These are phyloP conservation scores for Aurifilum marmelostoma DNA, from an alignment of 2,329 filamentous ascomycete genomes.

Conservation along the genomic window DNA sequence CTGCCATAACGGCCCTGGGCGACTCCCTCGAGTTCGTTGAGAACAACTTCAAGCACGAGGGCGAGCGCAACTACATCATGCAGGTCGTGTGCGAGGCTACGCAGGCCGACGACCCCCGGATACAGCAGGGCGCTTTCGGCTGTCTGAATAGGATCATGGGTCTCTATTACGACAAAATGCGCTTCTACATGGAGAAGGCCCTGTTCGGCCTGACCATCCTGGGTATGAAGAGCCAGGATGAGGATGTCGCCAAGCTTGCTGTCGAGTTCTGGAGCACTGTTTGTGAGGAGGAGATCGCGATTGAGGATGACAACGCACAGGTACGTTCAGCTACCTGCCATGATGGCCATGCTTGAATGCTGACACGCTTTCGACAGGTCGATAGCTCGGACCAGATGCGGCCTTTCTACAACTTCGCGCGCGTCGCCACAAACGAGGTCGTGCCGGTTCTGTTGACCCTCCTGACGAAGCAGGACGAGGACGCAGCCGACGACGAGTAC, in stretches of 20 bases:
- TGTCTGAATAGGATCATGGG: constrained; percentile 99
- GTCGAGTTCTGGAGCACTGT: constrained; percentile 99
- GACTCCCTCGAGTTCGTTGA: constrained; percentile 97
- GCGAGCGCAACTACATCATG: constrained; percentile 99
- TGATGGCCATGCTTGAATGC: neutral
- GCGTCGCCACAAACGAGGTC: constrained; percentile 90
- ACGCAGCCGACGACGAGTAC: constrained; percentile 95
- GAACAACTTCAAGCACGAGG: constrained; percentile 98
- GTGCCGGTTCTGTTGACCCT: constrained; percentile 87
- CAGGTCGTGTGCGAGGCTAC: constrained; percentile 99
- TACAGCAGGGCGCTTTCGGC: constrained; percentile 95
- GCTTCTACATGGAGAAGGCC: constrained; percentile 99
- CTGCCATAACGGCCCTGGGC: constrained; percentile 90
- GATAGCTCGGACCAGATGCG: constrained; percentile 84
- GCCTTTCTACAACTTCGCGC: constrained; percentile 93
- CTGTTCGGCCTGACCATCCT: constrained; percentile 96
- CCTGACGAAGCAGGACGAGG: constrained; percentile 96
- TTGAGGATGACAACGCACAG: constrained; percentile 93
- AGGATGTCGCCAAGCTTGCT: constrained; percentile 96
- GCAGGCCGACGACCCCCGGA: constrained; percentile 85
- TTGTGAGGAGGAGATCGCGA: constrained; percentile 96
- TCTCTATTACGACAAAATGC: constrained; percentile 99
- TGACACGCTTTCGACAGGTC: constrained; percentile 42
- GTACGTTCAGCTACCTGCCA: constrained; percentile 46
- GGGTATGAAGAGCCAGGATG: constrained; percentile 97